These are phyloP conservation scores for Dipodascus albidus DNA, from an alignment of 805 yeast genomes.

Conservation along the genomic window DNA sequence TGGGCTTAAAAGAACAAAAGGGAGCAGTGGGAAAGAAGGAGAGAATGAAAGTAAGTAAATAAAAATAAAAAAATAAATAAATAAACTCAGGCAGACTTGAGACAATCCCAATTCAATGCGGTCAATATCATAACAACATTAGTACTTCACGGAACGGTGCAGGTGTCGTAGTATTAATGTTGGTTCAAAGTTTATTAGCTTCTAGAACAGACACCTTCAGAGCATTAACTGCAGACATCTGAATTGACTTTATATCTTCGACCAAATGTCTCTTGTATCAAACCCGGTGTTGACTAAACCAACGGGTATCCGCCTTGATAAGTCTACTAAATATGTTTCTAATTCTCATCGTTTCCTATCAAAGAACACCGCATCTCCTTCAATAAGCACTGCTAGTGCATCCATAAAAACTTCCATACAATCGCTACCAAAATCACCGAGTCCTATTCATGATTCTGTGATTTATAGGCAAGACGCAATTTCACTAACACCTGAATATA, in stretches of 20 bases:
- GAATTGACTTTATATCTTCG: not conserved
- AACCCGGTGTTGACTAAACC: not conserved
- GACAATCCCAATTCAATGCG: too few species aligned
- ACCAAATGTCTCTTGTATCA: not conserved
- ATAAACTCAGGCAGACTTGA: too few species aligned
- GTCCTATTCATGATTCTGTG: not conserved
- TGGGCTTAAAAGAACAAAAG: not conserved
- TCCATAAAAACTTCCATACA: not conserved
- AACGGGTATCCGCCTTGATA: not conserved
- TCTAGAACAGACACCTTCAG: too few species aligned
- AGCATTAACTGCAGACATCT: too few species aligned
- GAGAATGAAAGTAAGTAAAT: not conserved
- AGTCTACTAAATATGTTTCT: not conserved
- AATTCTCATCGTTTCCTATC: too few species aligned
- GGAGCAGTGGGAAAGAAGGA: not conserved
- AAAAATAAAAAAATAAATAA: too few species aligned
- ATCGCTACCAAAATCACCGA: not conserved
- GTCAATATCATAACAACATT: too few species aligned
- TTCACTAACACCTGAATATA: not conserved
- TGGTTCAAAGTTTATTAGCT: not conserved
- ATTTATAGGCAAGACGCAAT: not conserved
- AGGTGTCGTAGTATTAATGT: too few species aligned
- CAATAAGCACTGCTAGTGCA: not conserved
- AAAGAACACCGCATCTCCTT: too few species aligned
- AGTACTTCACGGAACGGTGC: too few species aligned